phyloP scores from a whole-genome alignment of 2,329 filamentous ascomycete genomes.

The Davidsoniella virescens region DNA sequence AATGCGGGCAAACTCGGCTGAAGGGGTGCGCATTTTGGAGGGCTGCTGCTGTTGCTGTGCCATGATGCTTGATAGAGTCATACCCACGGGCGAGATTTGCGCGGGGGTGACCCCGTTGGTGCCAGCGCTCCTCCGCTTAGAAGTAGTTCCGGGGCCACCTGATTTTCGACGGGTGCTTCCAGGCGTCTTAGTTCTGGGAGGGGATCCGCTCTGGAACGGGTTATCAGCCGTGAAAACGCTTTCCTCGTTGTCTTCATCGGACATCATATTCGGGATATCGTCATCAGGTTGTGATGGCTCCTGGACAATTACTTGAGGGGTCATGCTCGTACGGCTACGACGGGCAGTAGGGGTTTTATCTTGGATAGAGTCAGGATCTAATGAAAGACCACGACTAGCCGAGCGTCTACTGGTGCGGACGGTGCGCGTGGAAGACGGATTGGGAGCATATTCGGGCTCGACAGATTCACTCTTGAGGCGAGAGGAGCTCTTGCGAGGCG shows the following conservation, averaged over 20 bases:
- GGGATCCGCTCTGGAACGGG: conserved; percentile 77
- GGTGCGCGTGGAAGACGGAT: conserved; percentile 4
- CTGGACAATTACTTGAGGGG: conserved; percentile 10
- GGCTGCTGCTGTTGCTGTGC: conserved; percentile 8
- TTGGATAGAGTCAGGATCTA: conserved; percentile 35
- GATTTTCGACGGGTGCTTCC: conserved; percentile 31
- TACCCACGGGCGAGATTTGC: conserved; percentile 18
- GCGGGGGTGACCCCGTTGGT: conserved; percentile 18
- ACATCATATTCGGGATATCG: conserved; percentile 19
- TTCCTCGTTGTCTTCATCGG: conserved; percentile 29
- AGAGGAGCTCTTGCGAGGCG: conserved; percentile 18
- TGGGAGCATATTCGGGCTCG: conserved; percentile 5
- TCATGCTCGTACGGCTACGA: conserved; percentile 9
- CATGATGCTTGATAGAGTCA: conserved; percentile 13
- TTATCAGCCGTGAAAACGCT: conserved; percentile 78
- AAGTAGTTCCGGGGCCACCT: conserved; percentile 24
- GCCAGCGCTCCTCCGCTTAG: conserved; percentile 21
- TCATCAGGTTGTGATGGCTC: conserved; percentile 7
- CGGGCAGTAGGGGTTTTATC: conserved; percentile 18
- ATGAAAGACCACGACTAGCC: conserved; percentile 18
- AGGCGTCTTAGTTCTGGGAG: conserved; percentile 34
- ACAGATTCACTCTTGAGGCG: conserved; percentile 31
- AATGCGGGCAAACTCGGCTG: conserved; percentile 1
- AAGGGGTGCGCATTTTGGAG: conserved; percentile 2
- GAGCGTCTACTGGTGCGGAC: conserved; percentile 6